These are phyloP conservation scores for Athelia psychrophila DNA, from an alignment of 1,284 basidiomycete species.

Conservation along the genomic window DNA sequence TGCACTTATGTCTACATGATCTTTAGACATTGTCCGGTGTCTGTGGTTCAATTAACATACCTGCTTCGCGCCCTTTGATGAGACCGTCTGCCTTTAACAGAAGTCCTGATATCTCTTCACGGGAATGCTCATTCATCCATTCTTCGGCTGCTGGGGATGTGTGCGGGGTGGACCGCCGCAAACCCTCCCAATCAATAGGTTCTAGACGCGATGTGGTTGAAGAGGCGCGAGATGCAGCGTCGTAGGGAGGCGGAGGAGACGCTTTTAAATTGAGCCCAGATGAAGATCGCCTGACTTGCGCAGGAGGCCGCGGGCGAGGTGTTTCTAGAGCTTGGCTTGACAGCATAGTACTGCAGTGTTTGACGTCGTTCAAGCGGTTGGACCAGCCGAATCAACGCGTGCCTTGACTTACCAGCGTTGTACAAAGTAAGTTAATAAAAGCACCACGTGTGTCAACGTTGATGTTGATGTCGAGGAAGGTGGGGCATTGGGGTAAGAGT, in stretches of 20 bases:
- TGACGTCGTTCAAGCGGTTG: too few species aligned
- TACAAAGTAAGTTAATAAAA: too few species aligned
- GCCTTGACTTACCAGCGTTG: too few species aligned
- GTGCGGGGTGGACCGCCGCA: constrained; percentile 7
- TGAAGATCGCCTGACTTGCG: constrained; percentile 46
- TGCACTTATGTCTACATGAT: constrained; percentile 55
- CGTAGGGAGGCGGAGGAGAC: constrained; percentile 55
- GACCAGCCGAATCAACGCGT: too few species aligned
- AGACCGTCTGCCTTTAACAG: constrained; percentile 67
- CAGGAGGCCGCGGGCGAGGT: constrained; percentile 59
- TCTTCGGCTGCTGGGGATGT: constrained; percentile 30
- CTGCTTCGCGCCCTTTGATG: constrained; percentile 74
- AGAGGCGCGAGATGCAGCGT: constrained; percentile 30
- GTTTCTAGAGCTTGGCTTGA: constrained; percentile 38
- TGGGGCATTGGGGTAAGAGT: too few species aligned
- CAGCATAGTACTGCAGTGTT: constrained; percentile 39
- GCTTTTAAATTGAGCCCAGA: constrained; percentile 30
- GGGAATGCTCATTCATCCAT: constrained; percentile 61
- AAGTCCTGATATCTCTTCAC: constrained; percentile 67
- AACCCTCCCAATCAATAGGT: constrained; percentile 5
- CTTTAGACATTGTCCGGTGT: constrained; percentile 14
- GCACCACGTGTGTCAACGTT: too few species aligned
- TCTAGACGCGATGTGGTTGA: constrained; percentile 13
- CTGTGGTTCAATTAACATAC: constrained; percentile 37
- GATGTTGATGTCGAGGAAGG: too few species aligned